Percentiles rank a stretch among this genome's conserved stretches.
Evolutionary conservation across 2,329 filamentous ascomycete genomes (phyloP).

Genomic region (Pyrenophora tritici-repentis): DNA sequence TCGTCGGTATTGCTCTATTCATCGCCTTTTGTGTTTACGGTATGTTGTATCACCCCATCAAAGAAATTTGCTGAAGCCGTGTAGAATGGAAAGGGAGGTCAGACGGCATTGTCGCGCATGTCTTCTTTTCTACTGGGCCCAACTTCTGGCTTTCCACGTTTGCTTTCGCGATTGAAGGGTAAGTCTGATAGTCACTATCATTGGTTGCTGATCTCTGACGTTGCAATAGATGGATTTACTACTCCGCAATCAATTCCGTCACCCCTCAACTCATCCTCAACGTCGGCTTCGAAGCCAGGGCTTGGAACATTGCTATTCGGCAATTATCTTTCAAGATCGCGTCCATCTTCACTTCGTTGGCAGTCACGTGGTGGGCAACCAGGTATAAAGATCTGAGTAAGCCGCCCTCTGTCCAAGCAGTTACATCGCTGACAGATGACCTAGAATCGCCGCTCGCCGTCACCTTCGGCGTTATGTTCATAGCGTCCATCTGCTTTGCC

Average conservation of each 20-base stretch:
- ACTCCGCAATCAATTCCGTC: slow-evolving; percentile 41
- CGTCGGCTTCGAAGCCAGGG: slow-evolving; percentile 36
- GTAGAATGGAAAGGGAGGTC: slow-evolving; percentile 61
- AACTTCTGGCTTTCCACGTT: slow-evolving; percentile 62
- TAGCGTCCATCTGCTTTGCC: slow-evolving; percentile 33
- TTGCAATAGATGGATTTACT: slow-evolving; percentile 55
- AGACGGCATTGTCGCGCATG: slow-evolving; percentile 61
- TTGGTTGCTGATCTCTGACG: too few relatives aligned
- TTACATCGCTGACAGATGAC: background rate
- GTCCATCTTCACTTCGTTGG: slow-evolving; percentile 25
- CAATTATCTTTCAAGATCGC: slow-evolving; percentile 38
- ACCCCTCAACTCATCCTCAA: slow-evolving; percentile 41
- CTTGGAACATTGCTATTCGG: slow-evolving; percentile 38
- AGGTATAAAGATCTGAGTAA: slow-evolving; percentile 37
- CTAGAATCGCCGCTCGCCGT: slow-evolving; percentile 31
- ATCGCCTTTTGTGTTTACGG: slow-evolving; percentile 37
- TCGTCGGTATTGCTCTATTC: slow-evolving; percentile 30
- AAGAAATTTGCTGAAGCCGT: background rate
- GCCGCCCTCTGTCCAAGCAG: background rate
- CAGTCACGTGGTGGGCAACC: slow-evolving; percentile 37
- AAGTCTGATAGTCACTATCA: too few relatives aligned
- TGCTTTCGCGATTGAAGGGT: slow-evolving; percentile 61
- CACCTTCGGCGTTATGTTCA: slow-evolving; percentile 37
- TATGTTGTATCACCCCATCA: background rate
- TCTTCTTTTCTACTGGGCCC: slow-evolving; percentile 59